Evolutionary conservation across 2,329 filamentous ascomycete genomes (phyloP), one percentile per base, ranked within the genome.

Genomic region (Alternaria panax): DNA sequence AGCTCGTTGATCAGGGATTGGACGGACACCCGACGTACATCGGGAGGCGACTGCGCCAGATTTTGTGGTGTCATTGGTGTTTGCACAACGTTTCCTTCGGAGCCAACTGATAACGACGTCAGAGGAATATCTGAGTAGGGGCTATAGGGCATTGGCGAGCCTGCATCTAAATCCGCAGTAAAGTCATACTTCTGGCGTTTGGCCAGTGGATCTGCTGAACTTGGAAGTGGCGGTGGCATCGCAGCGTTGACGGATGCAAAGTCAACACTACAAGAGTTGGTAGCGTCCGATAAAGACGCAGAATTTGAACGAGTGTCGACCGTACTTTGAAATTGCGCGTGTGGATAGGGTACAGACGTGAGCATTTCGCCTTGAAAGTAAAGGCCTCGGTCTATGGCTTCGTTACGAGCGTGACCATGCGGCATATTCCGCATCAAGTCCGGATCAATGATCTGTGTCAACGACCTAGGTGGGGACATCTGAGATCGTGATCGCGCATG

Each of bases 21-120:
- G 30, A 92, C 88, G 8, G 88, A 90, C 22, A 91, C 79, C 14
- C 73, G 78, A 11, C 83, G 82, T 27, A 84, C 66, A 56, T 85
- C 82, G 27, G 80, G 71, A 48, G 79, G 73, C 16, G 78, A 72
- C 45, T 79, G 72, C 20, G 67, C 42, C 18, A 69, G 68, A 22
- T 58, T 52, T n/a, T 70, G 55, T 43, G 66, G 56, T 40, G 65
- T 65, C n/a, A 67, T 58, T 30, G 63, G 62, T 25, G 62, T 60
- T 20, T 67, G 70, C 38, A 64, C 32, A 18, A 52, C 57, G 25
- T 59, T 59, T 12, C 79, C 77, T 47, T 79, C 78, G 0, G 74
- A 73, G 27, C 71, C 75, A 54, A 73, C 71, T 68, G 75, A 77
- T 50, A 70, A 76, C 34, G 79, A 83, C 55, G 78, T 85, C 68